Base-by-base conservation (phyloP, 2,329 filamentous ascomycete genomes). In the Xylariaceae sp. region DNA sequence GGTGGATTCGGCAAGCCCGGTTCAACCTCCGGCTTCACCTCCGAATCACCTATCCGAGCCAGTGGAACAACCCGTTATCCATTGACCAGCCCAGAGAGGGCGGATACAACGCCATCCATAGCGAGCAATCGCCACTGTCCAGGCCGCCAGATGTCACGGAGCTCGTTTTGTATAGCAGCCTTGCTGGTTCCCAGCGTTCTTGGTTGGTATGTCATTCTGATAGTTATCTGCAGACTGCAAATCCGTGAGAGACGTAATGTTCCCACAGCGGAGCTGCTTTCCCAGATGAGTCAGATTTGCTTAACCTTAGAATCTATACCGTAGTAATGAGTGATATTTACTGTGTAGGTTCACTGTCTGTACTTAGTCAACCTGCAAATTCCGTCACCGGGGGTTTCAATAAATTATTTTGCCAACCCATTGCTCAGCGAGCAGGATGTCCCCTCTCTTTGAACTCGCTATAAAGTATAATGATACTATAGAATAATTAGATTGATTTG, bases 191-290 rank as follows among this genome's bases (percentile, higher is more conserved):
- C 38, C 3, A 26, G 33, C n/a, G 34, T 29, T 3, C 32, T 41
- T 18, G 38, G 38, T 2, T 41, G 21, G n/a, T 41, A 17, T 17
- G 33, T 41, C 5, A 36, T 41, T 13, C 17, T 41, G 7, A n/a
- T 19, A n/a, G 14, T 36, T 17, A 9, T 41, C 5, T 41, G 36
- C 15, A 24, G 27, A 19, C 33, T n/a, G n/a, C n/a, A n/a, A n/a
- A n/a, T n/a, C n/a, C n/a, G n/a, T n/a, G n/a, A n/a, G n/a, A n/a
- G n/a, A n/a, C n/a, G n/a, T n/a, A n/a, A n/a, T n/a, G n/a, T n/a
- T n/a, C n/a, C n/a, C n/a, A n/a, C n/a, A n/a, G n/a, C n/a, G n/a
- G n/a, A n/a, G n/a, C n/a, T n/a, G n/a, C n/a, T n/a, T n/a, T n/a
- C n/a, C n/a, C n/a, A n/a, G n/a, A n/a, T n/a, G n/a, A n/a, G n/a